These are phyloP conservation scores for Tolypocladium capitatum DNA, from an alignment of 2,329 filamentous ascomycete species.

Conservation along the genomic window DNA sequence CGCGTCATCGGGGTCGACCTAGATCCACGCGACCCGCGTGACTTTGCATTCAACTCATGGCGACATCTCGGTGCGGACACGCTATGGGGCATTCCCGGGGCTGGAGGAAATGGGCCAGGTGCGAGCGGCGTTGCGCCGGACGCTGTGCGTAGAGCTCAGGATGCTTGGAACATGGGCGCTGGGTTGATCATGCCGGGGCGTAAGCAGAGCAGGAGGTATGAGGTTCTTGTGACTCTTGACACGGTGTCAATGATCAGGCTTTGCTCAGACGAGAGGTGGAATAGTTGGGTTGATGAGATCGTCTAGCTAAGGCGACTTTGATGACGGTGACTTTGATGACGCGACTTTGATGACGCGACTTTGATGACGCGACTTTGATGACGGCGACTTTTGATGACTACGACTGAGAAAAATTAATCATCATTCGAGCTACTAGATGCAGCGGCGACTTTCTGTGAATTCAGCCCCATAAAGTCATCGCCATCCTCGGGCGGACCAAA, in stretches of 20 bases:
- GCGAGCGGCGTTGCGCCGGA: conserved; percentile 9
- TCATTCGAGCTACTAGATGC: no score
- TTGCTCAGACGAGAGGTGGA: conserved; percentile 12
- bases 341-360: no score
- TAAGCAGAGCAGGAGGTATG: conserved; percentile 9
- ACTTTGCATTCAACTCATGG: conserved; percentile 32
- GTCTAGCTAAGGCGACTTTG: background rate
- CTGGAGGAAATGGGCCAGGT: background rate
- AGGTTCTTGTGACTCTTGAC: conserved; percentile 19
- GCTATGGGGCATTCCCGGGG: conserved; percentile 19
- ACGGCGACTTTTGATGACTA: no score
- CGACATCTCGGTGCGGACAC: conserved; percentile 28
- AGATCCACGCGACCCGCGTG: conserved; percentile 24
- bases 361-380: no score
- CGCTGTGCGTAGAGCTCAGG: conserved; percentile 17
- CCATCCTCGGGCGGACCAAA: no score
- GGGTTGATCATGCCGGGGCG: conserved; percentile 19
- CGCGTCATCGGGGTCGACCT: conserved; percentile 25
- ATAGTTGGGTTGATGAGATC: conserved; percentile 13
- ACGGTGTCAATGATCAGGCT: conserved; percentile 15
- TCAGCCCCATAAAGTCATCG: no score
- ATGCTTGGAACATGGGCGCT: conserved; percentile 16
- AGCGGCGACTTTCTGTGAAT: no score
- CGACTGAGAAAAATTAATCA: no score
- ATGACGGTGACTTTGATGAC: no score